Evolutionary conservation across 2,329 filamentous ascomycete genomes (phyloP), one percentile per base, ranked within the genome.

Genomic region (Elsinoe fawcettii): DNA sequence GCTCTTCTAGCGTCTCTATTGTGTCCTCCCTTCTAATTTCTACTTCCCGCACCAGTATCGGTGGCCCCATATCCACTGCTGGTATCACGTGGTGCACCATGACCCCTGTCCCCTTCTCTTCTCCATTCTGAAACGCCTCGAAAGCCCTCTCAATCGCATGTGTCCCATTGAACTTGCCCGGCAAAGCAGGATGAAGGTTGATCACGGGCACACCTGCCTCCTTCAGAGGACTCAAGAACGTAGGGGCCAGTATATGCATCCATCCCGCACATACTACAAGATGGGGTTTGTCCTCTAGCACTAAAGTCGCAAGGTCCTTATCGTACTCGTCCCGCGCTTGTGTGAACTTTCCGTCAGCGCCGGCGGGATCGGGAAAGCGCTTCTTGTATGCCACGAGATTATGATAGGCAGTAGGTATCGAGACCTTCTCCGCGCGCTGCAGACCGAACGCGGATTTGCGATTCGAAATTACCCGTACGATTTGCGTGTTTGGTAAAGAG

Each of bases 51-150:
- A 85, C 80, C 60, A 91, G 66, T 64, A 95, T 86, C 8, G 88
- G 85, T 61, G 80, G 76, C 2, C 90, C 90, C 66, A 86, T 80
- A 73, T 96, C 90, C 56, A 96, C 89, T 69, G 92, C 83, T 7
- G 68, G 67, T 64, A 78, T 77, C 14, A 95, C 90, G 71, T 91
- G 86, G 73, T 96, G 90, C 14, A 90, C 83, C 91, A 95, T 96
- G 56, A 95, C 85, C 0, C 91, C 90, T 0, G 82, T 90, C 62
- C 78, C 80, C 62, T 80, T 79, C 63, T 87, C 79, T 65, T 84
- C 80, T 8, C 89, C 80, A 61, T 79, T 80, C 67, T 84, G 71
- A 68, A 87, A 90, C 58, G 88, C 89, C 47, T 81, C 78, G 71
- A 83, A 90, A 2, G 90, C 89, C 22, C 88, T 78, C 64, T 87